Base-by-base conservation (phyloP, 495 filamentous ascomycete genomes). In the Tetracladium marchalianum region DNA sequence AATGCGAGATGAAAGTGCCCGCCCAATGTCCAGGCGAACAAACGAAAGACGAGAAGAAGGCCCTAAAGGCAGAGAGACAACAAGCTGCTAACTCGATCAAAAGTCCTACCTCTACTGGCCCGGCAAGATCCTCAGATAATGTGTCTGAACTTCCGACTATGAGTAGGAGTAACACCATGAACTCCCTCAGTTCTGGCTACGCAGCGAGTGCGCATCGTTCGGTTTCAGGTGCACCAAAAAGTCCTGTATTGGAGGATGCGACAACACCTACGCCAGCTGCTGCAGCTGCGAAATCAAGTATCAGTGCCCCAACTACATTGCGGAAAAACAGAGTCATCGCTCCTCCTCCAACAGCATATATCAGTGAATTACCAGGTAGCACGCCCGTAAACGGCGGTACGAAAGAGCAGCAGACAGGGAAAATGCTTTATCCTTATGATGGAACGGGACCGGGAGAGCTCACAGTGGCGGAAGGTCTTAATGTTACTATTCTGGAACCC, bases 1-100 rank as follows among this genome's bases (percentile, higher is more conserved):
- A 99, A 66, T 99, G 92, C 62, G 86, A 99, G 66, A 86, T 99
- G 81, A 99, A 97, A 61, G 93, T 96, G 1, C 89, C 92, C 0
- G 87, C 92, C 4, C 84, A 90, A 55, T 99, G 92, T 56, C 92
- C 92, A 0, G 92, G 92, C 33, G 92, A 97, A 62, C 81, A 86
- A 58, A 78, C 73, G 32, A 96, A 97, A 64, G 93, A 97, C 44
- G 88, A 93, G 46, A 86, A 81, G 70, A 97, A 95, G 70, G 90
- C 85, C 55, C 67, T 92, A 41, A 97, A 97, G 62, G 74, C 67
- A 18, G 80, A 85, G 56, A 76, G 84, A 40, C 89, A 96, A 64
- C 79, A 82, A 51, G 73, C 85, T 10, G 84, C 87, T n/a, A 82
- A 81, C 54, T 60, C 76, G 11, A 46, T 74, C 55, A 73, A 64